phyloP scores from a whole-genome alignment of 306 rosid genomes.

The Boehmeria nivea region DNA sequence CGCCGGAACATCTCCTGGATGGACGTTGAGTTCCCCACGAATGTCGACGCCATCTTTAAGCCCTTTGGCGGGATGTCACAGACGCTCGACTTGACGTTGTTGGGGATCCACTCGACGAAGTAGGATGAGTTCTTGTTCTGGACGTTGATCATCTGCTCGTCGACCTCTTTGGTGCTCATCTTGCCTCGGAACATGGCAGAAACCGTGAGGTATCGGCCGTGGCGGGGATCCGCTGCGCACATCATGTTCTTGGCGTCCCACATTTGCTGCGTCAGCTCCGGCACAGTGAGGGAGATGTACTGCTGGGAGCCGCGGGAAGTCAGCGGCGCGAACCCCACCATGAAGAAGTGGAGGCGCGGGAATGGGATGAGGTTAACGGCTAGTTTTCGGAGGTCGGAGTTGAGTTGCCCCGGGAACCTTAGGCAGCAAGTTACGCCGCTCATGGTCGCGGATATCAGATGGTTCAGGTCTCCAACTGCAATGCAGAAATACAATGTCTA shows the following conservation, averaged over 20 bases:
- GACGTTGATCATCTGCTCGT: conserved; percentile 88
- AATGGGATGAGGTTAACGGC: conserved; percentile 90
- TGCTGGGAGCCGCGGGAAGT: conserved; percentile 95
- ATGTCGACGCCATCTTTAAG: conserved; percentile 85
- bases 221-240: conserved; percentile 98
- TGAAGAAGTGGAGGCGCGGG: conserved; percentile 94
- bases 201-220: conserved; percentile 85
- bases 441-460: conserved; percentile 91
- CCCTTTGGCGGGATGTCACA: conserved; percentile 83
- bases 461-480: conserved; percentile 90
- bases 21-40: conserved; percentile 84
- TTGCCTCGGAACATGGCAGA: conserved; percentile 94
- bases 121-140: conserved; percentile 93
- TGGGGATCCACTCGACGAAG: conserved; percentile 93
- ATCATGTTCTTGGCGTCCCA: conserved; percentile 97
- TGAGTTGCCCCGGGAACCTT: conserved; percentile 92
- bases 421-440: conserved; percentile 91
- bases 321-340: conserved; percentile 94
- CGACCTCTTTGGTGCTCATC: conserved; percentile 97
- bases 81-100: conserved; percentile 90
- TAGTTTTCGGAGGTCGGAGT: conserved; percentile 80
- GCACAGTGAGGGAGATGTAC: conserved; percentile 85
- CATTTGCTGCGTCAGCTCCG: conserved; percentile 93
- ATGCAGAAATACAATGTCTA: not conserved
- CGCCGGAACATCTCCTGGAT: conserved; percentile 97